A percentile compares a stretch with the other conserved stretches of the same genome.
Evolutionary conservation across 83 land plant genomes (phyloP).

Genomic region (Isoetes engelmannii): DNA sequence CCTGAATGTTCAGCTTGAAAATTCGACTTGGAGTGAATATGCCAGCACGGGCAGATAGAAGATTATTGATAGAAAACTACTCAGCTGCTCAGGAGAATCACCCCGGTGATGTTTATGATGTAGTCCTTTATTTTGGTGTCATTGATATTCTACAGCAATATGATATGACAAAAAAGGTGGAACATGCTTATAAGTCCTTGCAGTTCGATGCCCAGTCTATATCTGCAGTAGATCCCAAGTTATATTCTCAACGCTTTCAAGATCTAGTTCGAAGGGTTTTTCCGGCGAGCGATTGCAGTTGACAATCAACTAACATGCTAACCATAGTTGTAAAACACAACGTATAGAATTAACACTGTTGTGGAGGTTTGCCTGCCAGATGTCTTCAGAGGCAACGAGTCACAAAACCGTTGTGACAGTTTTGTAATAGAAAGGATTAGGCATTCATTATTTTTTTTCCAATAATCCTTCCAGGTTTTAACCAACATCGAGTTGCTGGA

Average conservation of each 20-base stretch:
- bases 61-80: conserved; percentile 36
- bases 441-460: too few species aligned
- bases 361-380: too few species aligned
- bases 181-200: conserved; percentile 78
- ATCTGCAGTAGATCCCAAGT: conserved; percentile 78
- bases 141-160: conserved; percentile 82
- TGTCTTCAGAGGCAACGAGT: too few species aligned
- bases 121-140: conserved; percentile 67
- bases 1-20: conserved; percentile 38
- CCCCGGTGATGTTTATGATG: conserved; percentile 48
- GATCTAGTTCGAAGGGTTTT: conserved; percentile 53
- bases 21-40: conserved; percentile 68
- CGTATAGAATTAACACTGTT: too few species aligned
- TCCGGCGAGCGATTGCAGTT: conserved; percentile 6
- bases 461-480: too few species aligned
- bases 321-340: too few species aligned
- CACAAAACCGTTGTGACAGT: too few species aligned
- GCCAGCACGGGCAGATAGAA: conserved; percentile 64
- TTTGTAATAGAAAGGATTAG: too few species aligned
- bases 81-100: neutral
- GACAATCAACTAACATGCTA: too few species aligned
- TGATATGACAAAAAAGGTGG: conserved; percentile 65
- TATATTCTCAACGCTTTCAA: conserved; percentile 63
- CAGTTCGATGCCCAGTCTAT: conserved; percentile 71
- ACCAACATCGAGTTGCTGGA: too few species aligned